Evolutionary conservation across 2,329 filamentous ascomycete genomes (phyloP), one percentile per base, ranked within the genome.

Genomic region (Clathrospora elynae): DNA sequence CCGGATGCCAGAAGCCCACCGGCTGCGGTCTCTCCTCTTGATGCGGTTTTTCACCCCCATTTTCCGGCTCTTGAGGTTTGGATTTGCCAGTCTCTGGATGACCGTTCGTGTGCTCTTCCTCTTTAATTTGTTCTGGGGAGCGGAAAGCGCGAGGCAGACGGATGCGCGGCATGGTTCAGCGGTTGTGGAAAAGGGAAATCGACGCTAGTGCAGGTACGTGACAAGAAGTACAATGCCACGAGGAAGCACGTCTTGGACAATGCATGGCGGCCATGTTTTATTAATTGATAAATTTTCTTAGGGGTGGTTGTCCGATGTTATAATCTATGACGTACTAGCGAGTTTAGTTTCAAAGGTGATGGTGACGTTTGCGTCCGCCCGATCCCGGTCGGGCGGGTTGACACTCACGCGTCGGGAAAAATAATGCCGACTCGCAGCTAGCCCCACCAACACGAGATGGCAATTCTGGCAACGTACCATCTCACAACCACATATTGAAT

Each of bases 1-100:
- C 58, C 2, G 65, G 67, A 45, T 77, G 64, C 68, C 73, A 78
- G 44, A 78, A 76, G 3, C 74, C 74, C 0, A 78, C 75, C 0
- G 73, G 64, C 30, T 59, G 31, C 11, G 62, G 61, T 16, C 61
- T 48, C 7, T 48, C 48, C 11, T 59, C 51, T 14, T 40, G 3
- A 14, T 47, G 28, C n/a, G 37, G 31, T 13, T 42, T 53, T 25
- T 26, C 35, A 4, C 37, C 40, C 2, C 49, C 49, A 35, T 40
- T 35, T 18, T 53, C 49, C 4, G 38, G 25, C 26, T 48, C 46
- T 8, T 43, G 30, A 11, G 44, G 44, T 12, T 41, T 29, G 2
- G 35, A 34, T 32, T 48, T 44, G n/a, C 47, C 39, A 13, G 47
- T 44, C 13, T 44, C 39, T 23, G 47, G 42, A 11, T 50, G 35